Conservation (phyloP, 108 stramenopile genomes). For the Nitzschia palea region DNA sequence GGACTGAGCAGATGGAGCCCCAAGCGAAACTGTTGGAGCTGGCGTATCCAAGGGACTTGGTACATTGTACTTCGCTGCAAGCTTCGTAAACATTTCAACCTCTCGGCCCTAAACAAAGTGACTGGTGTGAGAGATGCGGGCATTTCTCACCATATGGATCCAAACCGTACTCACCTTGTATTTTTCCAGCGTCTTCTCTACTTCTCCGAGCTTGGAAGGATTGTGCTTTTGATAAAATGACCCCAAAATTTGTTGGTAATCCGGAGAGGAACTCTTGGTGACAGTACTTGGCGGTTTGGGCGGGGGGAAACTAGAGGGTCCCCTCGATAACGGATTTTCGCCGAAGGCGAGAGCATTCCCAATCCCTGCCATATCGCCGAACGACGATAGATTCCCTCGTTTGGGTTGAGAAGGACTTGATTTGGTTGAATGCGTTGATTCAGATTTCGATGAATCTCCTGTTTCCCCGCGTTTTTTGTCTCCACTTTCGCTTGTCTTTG, state of each 20-base stretch:
- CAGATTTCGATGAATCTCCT: not conserved
- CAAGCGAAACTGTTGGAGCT: not conserved
- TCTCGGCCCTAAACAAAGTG: slow-evolving; percentile 44
- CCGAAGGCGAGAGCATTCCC: not conserved
- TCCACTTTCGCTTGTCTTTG: not conserved
- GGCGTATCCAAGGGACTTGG: slow-evolving; percentile 51
- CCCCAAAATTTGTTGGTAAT: slow-evolving; percentile 62
- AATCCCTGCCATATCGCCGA: slow-evolving; percentile 7
- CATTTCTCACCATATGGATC: too few species aligned
- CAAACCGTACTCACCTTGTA: slow-evolving; percentile 70
- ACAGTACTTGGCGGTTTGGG: slow-evolving; percentile 3
- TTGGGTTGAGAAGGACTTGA: too few species aligned
- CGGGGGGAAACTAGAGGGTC: not conserved
- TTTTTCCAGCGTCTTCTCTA: slow-evolving; percentile 57
- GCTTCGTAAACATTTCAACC: slow-evolving; percentile 62
- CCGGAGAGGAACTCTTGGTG: not conserved
- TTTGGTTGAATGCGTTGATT: too few species aligned
- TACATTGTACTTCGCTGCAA: slow-evolving; percentile 66
- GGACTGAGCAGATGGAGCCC: not conserved
- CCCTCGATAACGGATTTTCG: not conserved
- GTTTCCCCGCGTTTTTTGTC: not conserved
- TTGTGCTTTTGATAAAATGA: slow-evolving; percentile 69
- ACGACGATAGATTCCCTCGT: not conserved
- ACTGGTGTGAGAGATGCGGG: too few species aligned
- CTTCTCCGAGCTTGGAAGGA: slow-evolving; percentile 65